Percentiles rank a stretch among this genome's conserved stretches.
phyloP scores from a whole-genome alignment of 371 early-diverging fungal genomes.

The Actinomucor elegans region DNA sequence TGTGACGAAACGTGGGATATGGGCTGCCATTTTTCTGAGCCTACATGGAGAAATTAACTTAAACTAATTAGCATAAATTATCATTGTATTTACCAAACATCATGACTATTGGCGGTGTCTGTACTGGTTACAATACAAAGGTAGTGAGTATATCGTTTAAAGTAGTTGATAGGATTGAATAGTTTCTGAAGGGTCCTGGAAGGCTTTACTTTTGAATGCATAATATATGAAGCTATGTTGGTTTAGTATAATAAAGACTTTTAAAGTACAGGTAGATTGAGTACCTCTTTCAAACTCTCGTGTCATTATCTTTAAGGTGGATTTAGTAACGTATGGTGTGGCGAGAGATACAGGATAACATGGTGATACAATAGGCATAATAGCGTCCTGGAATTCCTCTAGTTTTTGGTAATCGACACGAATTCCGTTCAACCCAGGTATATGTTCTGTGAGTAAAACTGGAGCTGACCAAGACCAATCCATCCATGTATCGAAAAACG shows the following conservation, averaged over 20 bases:
- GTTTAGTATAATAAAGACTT: too few species aligned
- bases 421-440: constrained; percentile 27
- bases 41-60: constrained; percentile 10
- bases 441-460: constrained; percentile 25
- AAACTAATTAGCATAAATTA: too few species aligned
- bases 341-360: constrained; percentile 38
- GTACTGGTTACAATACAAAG: constrained; percentile 27
- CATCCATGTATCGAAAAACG: constrained; percentile 34
- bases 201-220: too few species aligned
- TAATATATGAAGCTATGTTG: neutral
- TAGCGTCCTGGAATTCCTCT: constrained; percentile 24
- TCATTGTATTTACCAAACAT: constrained; percentile 29
- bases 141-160: constrained; percentile 22
- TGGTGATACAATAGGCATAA: constrained; percentile 45
- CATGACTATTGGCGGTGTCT: constrained; percentile 27
- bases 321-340: constrained; percentile 31
- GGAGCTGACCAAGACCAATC: constrained; percentile 44
- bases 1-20: constrained; percentile 28
- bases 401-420: constrained; percentile 4
- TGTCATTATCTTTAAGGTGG: constrained; percentile 24
- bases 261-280: too few species aligned
- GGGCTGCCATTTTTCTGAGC: constrained; percentile 32
- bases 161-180: constrained; percentile 28
- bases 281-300: constrained; percentile 43
- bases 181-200: constrained; percentile 19